These are phyloP conservation scores for Trichoderma hamatum DNA, from an alignment of 2,329 filamentous ascomycete genomes.

Conservation along the genomic window DNA sequence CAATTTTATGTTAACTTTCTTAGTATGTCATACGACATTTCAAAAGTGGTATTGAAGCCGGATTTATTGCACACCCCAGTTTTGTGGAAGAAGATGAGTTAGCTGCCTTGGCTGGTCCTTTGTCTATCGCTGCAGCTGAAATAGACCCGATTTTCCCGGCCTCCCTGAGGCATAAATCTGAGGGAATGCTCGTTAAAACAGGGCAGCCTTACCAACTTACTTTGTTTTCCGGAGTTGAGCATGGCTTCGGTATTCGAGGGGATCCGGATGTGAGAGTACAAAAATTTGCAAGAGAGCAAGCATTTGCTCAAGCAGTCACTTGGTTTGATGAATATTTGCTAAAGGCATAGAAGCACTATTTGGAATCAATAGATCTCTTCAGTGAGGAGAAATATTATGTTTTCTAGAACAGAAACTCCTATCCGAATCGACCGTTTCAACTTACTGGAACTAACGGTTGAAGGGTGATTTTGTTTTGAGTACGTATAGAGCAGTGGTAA, in stretches of 20 bases:
- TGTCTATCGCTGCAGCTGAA: background rate
- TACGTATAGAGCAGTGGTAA: too few species aligned
- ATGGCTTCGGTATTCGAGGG: background rate
- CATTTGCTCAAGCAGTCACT: background rate
- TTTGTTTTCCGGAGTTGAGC: background rate
- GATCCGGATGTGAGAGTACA: background rate
- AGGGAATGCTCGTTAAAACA: background rate
- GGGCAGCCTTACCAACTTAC: background rate
- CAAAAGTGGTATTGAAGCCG: background rate
- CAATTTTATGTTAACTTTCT: background rate
- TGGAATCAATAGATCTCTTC: too few species aligned
- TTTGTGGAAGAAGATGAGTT: background rate
- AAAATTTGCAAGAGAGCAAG: background rate
- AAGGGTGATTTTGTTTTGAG: too few species aligned
- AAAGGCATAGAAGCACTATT: too few species aligned
- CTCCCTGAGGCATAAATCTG: background rate
- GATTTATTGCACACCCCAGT: background rate
- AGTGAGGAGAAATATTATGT: too few species aligned
- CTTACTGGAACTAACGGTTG: too few species aligned
- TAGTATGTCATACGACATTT: background rate
- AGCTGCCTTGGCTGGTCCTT: background rate
- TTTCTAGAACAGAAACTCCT: too few species aligned
- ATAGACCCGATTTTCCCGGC: background rate
- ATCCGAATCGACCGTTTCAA: too few species aligned
- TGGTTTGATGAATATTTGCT: background rate